Evolutionary conservation across 176 grass and related monocot genomes (phyloP), one percentile per base, ranked within the genome.

Genomic region (Miscanthus lutarioriparius): DNA sequence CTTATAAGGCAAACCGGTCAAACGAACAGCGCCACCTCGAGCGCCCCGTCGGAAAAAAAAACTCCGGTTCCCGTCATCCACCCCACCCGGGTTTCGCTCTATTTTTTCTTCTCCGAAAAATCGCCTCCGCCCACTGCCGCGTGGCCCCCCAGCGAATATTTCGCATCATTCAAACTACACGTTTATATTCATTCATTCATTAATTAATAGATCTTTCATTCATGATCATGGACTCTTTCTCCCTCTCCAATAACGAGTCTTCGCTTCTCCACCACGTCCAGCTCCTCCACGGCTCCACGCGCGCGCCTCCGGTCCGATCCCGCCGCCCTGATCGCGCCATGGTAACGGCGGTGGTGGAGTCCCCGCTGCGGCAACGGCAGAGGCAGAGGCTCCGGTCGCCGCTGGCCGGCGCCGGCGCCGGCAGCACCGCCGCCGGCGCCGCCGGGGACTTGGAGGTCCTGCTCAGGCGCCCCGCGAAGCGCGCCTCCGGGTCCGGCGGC

Each of bases 361-460:
- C 85, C 0, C 75, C 84, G 80, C 37, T 27, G 32, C 48, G 80
- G 81, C 81, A 75, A 70, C 76, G 53, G 6, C 77, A 80, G 49
- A 27, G 53, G 6, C 77, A 80, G 49, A 65, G 85, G 66, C 86
- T 84, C 15, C 81, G 27, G 63, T 19, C 73, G 15, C 32, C 77
- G 41, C 51, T 44, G 43, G 82, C 33, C 30, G n/a, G 9, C 7
- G n/a, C n/a, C n/a, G n/a, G n/a, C n/a, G 1, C 9, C 32, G 19
- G 10, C 36, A 37, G 36, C 36, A 37, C 36, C 6, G 33, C 3
- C 44, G 3, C 27, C 11, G 3, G 17, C 2, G 1, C 25, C n/a
- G n/a, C n/a, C n/a, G n/a, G n/a, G 10, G 89, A 91, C 38, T 88
- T 88, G 41, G 89, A 97, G 71, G 51, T 94, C 36, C 82, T 62